These are phyloP conservation scores for Globisporangium solare DNA, from an alignment of 352 stramenopile genomes.

Conservation along the genomic window DNA sequence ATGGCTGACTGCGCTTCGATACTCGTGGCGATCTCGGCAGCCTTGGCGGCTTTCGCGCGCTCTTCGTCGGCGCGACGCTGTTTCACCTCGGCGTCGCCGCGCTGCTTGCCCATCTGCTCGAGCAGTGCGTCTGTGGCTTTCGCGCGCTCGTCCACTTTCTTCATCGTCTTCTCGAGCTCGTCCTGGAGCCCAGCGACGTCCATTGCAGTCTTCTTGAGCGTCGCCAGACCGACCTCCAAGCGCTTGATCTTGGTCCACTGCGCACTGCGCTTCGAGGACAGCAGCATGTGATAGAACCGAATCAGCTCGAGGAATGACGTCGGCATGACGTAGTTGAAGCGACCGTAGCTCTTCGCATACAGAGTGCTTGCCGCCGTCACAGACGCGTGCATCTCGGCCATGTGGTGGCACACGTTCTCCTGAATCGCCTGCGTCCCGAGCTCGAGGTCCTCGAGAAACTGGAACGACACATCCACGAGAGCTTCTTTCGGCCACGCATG, in stretches of 20 bases:
- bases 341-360: constrained; percentile 69
- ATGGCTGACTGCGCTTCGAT: constrained; percentile 69
- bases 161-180: constrained; percentile 86
- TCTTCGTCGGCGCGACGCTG: constrained; percentile 79
- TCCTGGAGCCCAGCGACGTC: constrained; percentile 78
- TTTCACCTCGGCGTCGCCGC: constrained; percentile 85
- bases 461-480: constrained; percentile 80
- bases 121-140: constrained; percentile 81
- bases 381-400: constrained; percentile 89
- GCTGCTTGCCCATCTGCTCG: constrained; percentile 88
- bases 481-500: constrained; percentile 88
- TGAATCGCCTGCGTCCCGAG: constrained; percentile 64
- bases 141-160: constrained; percentile 90
- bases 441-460: constrained; percentile 80
- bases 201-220: constrained; percentile 74
- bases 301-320: constrained; percentile 93
- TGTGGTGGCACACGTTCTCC: constrained; percentile 91
- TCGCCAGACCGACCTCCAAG: constrained; percentile 80
- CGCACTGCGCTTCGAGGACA: constrained; percentile 49
- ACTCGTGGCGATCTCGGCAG: constrained; percentile 53
- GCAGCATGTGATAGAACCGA: constrained; percentile 85
- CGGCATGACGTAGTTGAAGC: constrained; percentile 92
- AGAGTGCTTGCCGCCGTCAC: constrained; percentile 72
- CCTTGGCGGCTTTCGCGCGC: constrained; percentile 61
- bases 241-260: constrained; percentile 66